Evolutionary conservation across 352 stramenopile species (phyloP), one percentile per base, ranked within the genome.

Genomic region (Pythium utonaiense): DNA sequence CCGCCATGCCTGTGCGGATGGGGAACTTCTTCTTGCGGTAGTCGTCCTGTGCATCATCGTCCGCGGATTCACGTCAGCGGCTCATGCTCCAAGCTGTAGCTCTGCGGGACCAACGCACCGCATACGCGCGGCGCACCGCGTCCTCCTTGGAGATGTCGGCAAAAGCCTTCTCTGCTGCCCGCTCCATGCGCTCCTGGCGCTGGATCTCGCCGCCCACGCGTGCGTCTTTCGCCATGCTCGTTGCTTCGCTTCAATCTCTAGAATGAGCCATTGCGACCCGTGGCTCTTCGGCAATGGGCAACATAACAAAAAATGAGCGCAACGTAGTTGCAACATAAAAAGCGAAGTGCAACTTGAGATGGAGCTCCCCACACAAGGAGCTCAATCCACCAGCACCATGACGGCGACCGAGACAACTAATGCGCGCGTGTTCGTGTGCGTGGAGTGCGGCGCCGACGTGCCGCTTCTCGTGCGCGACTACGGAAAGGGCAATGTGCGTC

Each of bases 401-500:
- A 48, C 21, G 38, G 22, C 38, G 27, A 40, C 13, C 2, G 14
- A 22, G 17, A 60, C 24, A 52, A 69, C 55, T 55, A 8, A 57
- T 25, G 63, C 60, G 30, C 38, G 51, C n/a, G 58, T 53, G 25
- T 69, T 71, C 28, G 75, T 89, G 28, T 95, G 86, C 57, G 86
- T 95, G n/a, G 78, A 89, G 40, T 95, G 86, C 58, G 84, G 84
- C 27, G 73, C 77, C 16, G 54, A 67, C 10, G 81, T 91, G 57
- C 67, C 71, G 25, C 70, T 81, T 31, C 71, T 91, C 7, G 83
- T 91, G 66, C 80, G 83, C 38, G 84, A 95, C 69, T 95, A 93
- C 60, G 86, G 86, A 31, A 91, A 91, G 53, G 86, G 86, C 17
- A 95, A 94, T 70, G 60, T 95, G 28, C 85, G 84, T 3, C 75